Base-by-base conservation (phyloP, 2,329 filamentous ascomycete species). In the Fusarium odoratissimum region DNA sequence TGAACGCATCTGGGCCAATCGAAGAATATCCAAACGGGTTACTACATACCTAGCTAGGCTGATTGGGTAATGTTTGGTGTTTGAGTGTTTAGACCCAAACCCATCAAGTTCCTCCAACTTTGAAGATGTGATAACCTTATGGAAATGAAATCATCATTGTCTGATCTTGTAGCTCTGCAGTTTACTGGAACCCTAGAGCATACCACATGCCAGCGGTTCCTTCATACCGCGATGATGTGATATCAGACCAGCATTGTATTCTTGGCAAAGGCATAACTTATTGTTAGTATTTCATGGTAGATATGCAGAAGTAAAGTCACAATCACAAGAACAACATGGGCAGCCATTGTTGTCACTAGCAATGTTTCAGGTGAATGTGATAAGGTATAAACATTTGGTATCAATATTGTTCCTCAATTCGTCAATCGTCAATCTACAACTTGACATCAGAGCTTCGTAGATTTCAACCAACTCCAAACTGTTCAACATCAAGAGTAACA, bases 361-460 rank as follows among this genome's bases (percentile, higher is more conserved):
- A 42, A 31, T 25, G 25, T 8, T 19, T 10, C 19, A n/a, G 11
- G 13, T 30, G 35, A 38, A 12, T n/a, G 10, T 28, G 6, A 41
- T 11, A 28, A 56, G 38, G 25, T 11, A 9, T 8, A 17, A n/a
- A 19, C n/a, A 28, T 30, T 8, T 38, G 30, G 8, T 14, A 41
- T 56, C 9, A 25, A 23, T 12, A n/a, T 7, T 28, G 19, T 63
- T 63, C 54, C 54, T 64, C 55, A 64, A 49, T 49, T 64, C 55
- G 19, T 60, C 60, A 60, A 64, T 14, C 10, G 7, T 28, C n/a
- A 41, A 41, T 58, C 37, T 28, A 30, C 31, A 21, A 19, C 48
- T 30, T 28, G 17, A 23, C 14, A 8, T 12, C 17, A n/a, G 21
- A 14, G 35, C 16, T 31, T 25, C 17, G 8, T n/a, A 30, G 21